phyloP scores from a whole-genome alignment of 139 green algal genomes.

The Coccomyxa sp. region DNA sequence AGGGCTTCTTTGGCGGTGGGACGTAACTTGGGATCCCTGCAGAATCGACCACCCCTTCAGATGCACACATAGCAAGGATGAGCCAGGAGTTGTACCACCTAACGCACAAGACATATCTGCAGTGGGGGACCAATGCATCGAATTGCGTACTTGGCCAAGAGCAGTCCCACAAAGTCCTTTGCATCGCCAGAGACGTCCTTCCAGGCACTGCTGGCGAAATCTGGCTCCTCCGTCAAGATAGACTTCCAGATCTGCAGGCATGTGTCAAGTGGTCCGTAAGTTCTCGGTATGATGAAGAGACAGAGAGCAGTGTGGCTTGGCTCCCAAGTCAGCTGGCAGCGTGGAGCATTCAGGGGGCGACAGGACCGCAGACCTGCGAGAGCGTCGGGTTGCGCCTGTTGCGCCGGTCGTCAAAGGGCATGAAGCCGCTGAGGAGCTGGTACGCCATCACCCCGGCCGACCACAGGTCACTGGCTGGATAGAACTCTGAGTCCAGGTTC shows the following conservation, averaged over 20 bases:
- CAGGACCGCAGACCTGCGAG: conserved; percentile 60
- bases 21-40: conserved; percentile 63
- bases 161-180: conserved; percentile 76
- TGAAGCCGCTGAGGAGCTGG: conserved; percentile 76
- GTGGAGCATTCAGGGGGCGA: no score
- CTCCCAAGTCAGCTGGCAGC: no score
- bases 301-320: no score
- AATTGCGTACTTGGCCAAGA: conserved; percentile 79
- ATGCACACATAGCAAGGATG: no score
- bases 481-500: conserved; percentile 63
- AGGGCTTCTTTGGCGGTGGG: conserved; percentile 69
- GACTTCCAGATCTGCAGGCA: conserved; percentile 53
- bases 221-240: conserved; percentile 69
- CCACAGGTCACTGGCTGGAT: conserved; percentile 78
- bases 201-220: conserved; percentile 56
- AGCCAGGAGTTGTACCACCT: no score
- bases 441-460: conserved; percentile 84
- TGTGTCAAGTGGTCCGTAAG: no score
- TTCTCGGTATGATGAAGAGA: no score
- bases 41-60: background rate
- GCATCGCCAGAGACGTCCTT: conserved; percentile 59
- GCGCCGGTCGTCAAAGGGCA: conserved; percentile 85
- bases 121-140: no score
- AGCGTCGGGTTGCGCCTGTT: conserved; percentile 64
- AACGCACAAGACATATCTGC: no score